phyloP scores from a whole-genome alignment of 495 filamentous ascomycete genomes.

The Xylaria acuta region DNA sequence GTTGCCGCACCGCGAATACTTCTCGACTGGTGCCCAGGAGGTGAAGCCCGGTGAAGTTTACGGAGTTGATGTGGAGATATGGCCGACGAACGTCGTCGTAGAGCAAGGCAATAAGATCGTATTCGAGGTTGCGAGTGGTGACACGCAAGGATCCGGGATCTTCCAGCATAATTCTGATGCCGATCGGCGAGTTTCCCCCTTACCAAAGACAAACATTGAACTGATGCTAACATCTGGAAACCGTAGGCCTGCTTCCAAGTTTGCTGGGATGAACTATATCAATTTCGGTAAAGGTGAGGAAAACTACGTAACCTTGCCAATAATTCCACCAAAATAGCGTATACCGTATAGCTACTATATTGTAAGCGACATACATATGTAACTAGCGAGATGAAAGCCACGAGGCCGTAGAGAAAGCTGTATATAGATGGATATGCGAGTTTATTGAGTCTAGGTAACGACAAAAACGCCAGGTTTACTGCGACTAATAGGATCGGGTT shows the following conservation, averaged over 20 bases:
- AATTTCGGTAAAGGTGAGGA: slow-evolving; percentile 58
- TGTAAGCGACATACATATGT: neutral
- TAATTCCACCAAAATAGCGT: slow-evolving; percentile 54
- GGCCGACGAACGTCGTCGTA: slow-evolving; percentile 72
- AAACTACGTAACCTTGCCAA: slow-evolving; percentile 63
- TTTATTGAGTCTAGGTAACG: neutral
- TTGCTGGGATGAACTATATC: slow-evolving; percentile 60
- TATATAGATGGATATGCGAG: neutral
- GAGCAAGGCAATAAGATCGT: slow-evolving; percentile 59
- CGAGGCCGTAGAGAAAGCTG: neutral
- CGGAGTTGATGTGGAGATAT: slow-evolving; percentile 68
- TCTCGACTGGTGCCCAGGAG: slow-evolving; percentile 59
- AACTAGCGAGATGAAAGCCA: neutral
- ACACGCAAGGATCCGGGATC: slow-evolving; percentile 67
- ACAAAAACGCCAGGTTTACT: neutral
- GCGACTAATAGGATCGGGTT: neutral
- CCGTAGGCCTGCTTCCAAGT: slow-evolving; percentile 49
- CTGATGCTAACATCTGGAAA: neutral
- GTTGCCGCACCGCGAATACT: slow-evolving; percentile 67
- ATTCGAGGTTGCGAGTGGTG: slow-evolving; percentile 64
- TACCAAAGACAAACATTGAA: neutral
- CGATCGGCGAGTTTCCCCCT: slow-evolving; percentile 37
- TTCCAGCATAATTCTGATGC: slow-evolving; percentile 59
- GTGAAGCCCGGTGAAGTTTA: slow-evolving; percentile 65
- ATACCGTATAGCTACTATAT: neutral